phyloP scores from a whole-genome alignment of 176 grass and related monocot genomes.

The Secale cereale region DNA sequence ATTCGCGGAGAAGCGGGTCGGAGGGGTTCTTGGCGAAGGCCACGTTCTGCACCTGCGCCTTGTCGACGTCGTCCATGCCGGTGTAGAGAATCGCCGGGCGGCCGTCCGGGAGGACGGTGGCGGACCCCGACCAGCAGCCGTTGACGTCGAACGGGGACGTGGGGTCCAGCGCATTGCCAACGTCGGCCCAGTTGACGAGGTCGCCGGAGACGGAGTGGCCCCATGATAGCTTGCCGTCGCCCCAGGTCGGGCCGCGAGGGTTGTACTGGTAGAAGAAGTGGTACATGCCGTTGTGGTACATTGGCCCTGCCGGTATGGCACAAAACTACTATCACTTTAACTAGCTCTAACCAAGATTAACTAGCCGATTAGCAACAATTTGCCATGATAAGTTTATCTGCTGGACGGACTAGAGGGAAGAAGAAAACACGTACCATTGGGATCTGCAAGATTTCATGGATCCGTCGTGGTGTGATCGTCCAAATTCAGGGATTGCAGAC shows the following conservation, averaged over 20 bases:
- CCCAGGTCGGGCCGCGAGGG: constrained; percentile 59
- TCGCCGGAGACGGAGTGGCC: constrained; percentile 79
- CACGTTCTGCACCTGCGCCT: constrained; percentile 57
- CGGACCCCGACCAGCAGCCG: constrained; percentile 76
- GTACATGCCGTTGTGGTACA: constrained; percentile 82
- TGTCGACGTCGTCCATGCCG: constrained; percentile 32
- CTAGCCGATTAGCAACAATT: no score
- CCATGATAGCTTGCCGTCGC: constrained; percentile 61
- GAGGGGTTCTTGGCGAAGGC: constrained; percentile 49
- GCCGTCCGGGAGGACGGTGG: constrained; percentile 53
- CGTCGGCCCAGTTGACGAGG: constrained; percentile 66
- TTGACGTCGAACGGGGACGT: constrained; percentile 57
- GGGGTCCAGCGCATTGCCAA: constrained; percentile 42
- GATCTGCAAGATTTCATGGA: constrained; percentile 40
- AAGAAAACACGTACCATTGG: constrained; percentile 52
- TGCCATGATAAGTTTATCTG: no score
- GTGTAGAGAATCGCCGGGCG: constrained; percentile 69
- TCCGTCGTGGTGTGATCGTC: not conserved
- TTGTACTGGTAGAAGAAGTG: constrained; percentile 96
- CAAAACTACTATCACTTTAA: not conserved
- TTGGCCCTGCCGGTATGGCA: constrained; percentile 32
- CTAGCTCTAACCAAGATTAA: no score
- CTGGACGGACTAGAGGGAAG: no score
- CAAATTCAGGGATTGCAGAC: not conserved
- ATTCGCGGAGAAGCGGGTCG: constrained; percentile 53